Evolutionary conservation across 2,329 filamentous ascomycete species (phyloP), one percentile per base, ranked within the genome.

Genomic region (Ascocoryne sarcoides): DNA sequence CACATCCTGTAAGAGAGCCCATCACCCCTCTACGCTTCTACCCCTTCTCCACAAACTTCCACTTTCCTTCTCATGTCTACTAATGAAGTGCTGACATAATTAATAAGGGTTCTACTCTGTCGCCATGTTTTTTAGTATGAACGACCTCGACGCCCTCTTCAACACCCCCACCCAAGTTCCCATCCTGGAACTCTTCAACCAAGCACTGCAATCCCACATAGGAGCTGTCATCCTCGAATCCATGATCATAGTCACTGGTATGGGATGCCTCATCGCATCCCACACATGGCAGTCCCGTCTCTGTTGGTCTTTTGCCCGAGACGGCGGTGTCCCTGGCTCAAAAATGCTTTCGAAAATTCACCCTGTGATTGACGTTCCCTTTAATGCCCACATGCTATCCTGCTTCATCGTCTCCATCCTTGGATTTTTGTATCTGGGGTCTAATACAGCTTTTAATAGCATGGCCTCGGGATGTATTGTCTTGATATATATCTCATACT

Each of bases 321-420:
- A 79, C 48, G 72, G 73, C 3, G 75, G 73, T 1, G 62, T 79
- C 2, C 75, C 75, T 0, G 76, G 77, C 54, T 74, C 70, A 3
- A 55, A n/a, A 8, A 69, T 62, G 49, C 60, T 68, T 65, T 58
- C 61, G 7, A 55, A 56, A 34, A 60, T 68, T 16, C 52, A 65
- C 44, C 49, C 29, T 12, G 21, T 14, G 10, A 34, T 52, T 0
- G 12, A 52, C 42, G 57, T 64, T 12, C 66, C 66, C 2, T 46
- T 67, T 20, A 61, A 64, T 36, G 61, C 65, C 0, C 62, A 66
- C 32, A 29, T 59, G 10, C 49, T 58, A 23, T 57, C 60, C 37
- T 60, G 57, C 17, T 47, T 52, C 10, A 52, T 65, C 16, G 58
- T 63, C 20, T 60, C 63, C 10, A 46, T 62, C 12, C 54, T 69